A percentile compares a stretch with the other conserved stretches of the same genome.
These are phyloP conservation scores for Tilletia walkeri DNA, from an alignment of 1,284 basidiomycete genomes.

Conservation along the genomic window DNA sequence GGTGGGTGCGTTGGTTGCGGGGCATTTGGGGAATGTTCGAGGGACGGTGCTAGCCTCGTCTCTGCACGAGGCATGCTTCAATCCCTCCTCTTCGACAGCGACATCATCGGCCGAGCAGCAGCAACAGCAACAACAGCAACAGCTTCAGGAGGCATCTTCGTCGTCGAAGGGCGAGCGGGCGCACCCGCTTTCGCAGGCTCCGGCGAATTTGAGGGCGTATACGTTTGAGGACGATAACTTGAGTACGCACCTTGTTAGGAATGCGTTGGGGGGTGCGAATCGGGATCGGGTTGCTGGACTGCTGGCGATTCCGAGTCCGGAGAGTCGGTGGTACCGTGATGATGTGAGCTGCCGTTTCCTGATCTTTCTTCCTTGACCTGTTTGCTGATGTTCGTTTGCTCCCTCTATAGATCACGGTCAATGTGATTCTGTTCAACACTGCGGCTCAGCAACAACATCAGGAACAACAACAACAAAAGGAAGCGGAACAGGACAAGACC, in stretches of 20 bases:
- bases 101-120: background rate
- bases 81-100: background rate
- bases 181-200: slow-evolving; percentile 44
- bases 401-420: slow-evolving; percentile 30
- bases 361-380: background rate
- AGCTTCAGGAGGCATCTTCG: too few relatives aligned
- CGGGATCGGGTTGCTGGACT: slow-evolving; percentile 67
- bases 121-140: background rate
- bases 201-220: slow-evolving; percentile 37
- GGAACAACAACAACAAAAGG: too few relatives aligned
- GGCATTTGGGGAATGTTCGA: slow-evolving; percentile 49
- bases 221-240: slow-evolving; percentile 71
- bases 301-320: slow-evolving; percentile 82
- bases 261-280: slow-evolving; percentile 86
- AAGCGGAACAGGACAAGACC: too few relatives aligned
- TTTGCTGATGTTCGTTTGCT: background rate
- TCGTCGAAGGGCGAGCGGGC: too few relatives aligned
- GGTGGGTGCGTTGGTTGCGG: slow-evolving; percentile 71
- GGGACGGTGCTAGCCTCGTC: slow-evolving; percentile 43
- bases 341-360: slow-evolving; percentile 35
- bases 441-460: too few relatives aligned
- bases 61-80: slow-evolving; percentile 42
- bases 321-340: slow-evolving; percentile 59
- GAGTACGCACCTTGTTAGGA: slow-evolving; percentile 86
- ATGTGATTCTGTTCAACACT: slow-evolving; percentile 41